Conservation (phyloP, 257 asterid species). For the Eustoma russellianum region DNA sequence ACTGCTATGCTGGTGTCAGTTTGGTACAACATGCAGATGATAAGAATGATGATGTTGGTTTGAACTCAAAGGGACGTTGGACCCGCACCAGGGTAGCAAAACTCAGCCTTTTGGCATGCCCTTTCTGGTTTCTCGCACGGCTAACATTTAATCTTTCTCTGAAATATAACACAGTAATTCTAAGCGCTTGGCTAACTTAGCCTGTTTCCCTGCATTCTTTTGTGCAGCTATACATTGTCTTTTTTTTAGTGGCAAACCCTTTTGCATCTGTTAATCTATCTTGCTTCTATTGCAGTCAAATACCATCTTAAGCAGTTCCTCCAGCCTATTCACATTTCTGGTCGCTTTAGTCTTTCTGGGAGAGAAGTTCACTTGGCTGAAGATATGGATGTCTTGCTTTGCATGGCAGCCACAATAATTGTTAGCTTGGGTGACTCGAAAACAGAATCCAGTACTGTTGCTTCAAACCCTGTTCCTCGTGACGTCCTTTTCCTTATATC, state of each 20-base stretch:
- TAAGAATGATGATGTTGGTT: conserved; percentile 19
- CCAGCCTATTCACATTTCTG: conserved; percentile 84
- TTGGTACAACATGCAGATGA: conserved; percentile 1
- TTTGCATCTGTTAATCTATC: too few relatives aligned
- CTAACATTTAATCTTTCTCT: conserved; percentile 84
- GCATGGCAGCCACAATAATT: conserved; percentile 82
- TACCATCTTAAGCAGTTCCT: conserved; percentile 81
- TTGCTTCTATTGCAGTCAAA: conserved; percentile 47
- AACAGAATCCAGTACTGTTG: conserved; percentile 32
- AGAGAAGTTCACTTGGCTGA: conserved; percentile 79
- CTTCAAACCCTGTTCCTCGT: conserved; percentile 63
- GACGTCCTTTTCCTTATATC: conserved; percentile 63
- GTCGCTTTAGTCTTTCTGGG: conserved; percentile 78
- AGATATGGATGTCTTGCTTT: conserved; percentile 68
- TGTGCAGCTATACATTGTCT: neutral
- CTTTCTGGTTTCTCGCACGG: conserved; percentile 85
- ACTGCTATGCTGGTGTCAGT: conserved; percentile 9
- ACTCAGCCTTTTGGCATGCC: conserved; percentile 78
- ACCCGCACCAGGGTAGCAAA: conserved; percentile 68
- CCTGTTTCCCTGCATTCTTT: neutral
- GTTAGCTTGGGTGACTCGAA: conserved; percentile 80
- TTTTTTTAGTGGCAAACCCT: neutral
- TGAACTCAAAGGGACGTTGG: conserved; percentile 88
- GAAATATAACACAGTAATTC: conserved; percentile 86
- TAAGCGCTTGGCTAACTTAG: conserved; percentile 23